A percentile compares a stretch with the other conserved stretches of the same genome.
Conservation (phyloP, 2,329 filamentous ascomycete genomes). For the Claviceps monticola region DNA sequence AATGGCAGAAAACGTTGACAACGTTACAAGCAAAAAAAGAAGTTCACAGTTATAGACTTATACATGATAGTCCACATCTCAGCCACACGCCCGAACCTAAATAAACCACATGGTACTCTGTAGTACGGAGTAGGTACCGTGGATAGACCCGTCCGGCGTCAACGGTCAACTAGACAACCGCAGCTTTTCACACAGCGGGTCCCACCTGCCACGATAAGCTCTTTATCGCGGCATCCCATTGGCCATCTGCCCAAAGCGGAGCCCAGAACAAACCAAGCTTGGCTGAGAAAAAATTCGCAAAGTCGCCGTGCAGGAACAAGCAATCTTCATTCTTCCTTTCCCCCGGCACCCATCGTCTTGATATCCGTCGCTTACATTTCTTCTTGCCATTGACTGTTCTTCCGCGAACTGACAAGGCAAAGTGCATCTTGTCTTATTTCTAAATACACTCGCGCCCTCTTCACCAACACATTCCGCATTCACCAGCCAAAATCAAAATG, state of each 20-base stretch:
- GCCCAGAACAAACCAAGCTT: conserved; percentile 3
- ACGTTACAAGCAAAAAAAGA: too few species aligned
- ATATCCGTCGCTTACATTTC: background rate
- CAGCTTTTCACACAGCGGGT: background rate
- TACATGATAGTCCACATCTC: too few species aligned
- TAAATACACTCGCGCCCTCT: background rate
- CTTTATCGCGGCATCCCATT: conserved; percentile 19
- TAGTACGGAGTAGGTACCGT: too few species aligned
- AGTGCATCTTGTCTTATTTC: background rate
- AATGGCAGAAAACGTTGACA: too few species aligned
- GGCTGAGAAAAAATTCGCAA: conserved; percentile 21
- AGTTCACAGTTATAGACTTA: too few species aligned
- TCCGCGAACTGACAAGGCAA: background rate
- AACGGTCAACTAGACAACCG: too few species aligned
- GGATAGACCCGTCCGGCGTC: too few species aligned
- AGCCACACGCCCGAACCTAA: too few species aligned
- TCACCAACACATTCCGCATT: background rate
- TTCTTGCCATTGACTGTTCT: background rate
- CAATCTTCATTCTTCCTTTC: background rate
- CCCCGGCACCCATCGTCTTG: background rate
- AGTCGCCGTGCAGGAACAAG: background rate
- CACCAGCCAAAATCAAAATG: conserved; percentile 36
- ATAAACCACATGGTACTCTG: too few species aligned
- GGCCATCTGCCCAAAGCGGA: conserved; percentile 6
- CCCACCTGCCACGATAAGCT: conserved; percentile 13